phyloP scores from a whole-genome alignment of 139 green algal genomes.

The Picochlorum sp. region DNA sequence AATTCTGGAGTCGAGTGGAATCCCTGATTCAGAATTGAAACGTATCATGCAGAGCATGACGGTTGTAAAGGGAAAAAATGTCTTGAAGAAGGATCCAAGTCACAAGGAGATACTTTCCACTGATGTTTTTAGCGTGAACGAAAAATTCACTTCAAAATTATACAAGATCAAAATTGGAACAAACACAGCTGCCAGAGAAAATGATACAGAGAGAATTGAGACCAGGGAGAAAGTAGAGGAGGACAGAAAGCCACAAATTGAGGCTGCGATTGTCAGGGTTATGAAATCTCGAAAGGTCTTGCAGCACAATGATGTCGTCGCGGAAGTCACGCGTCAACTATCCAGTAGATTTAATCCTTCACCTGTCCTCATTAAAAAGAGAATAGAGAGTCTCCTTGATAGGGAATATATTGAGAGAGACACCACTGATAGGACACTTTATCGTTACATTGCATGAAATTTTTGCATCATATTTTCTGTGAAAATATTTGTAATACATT shows the following conservation, averaged over 20 bases:
- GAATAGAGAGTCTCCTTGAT: conserved; percentile 96
- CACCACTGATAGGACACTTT: conserved; percentile 78
- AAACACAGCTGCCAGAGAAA: conserved; percentile 60
- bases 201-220: conserved; percentile 74
- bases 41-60: conserved; percentile 79
- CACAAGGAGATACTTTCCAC: conserved; percentile 68
- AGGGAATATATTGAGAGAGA: conserved; percentile 93
- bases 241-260: conserved; percentile 96
- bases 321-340: conserved; percentile 87
- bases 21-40: conserved; percentile 75
- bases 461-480: too few relatives aligned
- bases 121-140: conserved; percentile 89
- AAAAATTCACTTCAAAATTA: conserved; percentile 67
- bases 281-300: conserved; percentile 87
- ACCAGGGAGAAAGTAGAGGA: conserved; percentile 83
- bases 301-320: conserved; percentile 87
- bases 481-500: too few relatives aligned
- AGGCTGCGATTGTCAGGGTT: conserved; percentile 94
- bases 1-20: conserved; percentile 58
- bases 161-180: conserved; percentile 67
- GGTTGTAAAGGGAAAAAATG: conserved; percentile 86
- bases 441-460: conserved; percentile 73
- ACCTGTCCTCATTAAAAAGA: conserved; percentile 90
- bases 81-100: conserved; percentile 79
- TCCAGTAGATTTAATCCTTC: conserved; percentile 77